Percentiles rank a stretch among this genome's conserved stretches.
Evolutionary conservation across 2,329 filamentous ascomycete species (phyloP).

Genomic region (Fusarium penzigii): DNA sequence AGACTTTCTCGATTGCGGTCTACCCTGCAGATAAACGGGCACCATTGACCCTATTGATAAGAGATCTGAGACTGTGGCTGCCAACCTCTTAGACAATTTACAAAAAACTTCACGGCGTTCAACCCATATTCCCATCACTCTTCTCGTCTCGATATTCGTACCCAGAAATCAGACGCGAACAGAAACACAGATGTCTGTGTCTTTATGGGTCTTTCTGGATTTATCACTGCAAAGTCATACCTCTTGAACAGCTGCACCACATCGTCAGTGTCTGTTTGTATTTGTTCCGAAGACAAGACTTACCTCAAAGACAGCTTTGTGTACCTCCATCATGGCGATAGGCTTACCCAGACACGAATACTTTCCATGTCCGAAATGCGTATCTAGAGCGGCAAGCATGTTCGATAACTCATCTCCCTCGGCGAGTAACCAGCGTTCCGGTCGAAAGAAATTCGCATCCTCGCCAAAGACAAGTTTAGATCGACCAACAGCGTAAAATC

Average conservation of each 20-base stretch:
- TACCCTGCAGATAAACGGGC: too few relatives aligned
- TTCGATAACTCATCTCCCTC: constrained; percentile 30
- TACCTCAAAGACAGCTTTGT: constrained; percentile 51
- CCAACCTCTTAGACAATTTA: too few relatives aligned
- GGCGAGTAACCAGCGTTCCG: constrained; percentile 54
- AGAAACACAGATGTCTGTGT: constrained; percentile 36
- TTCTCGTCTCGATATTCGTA: constrained; percentile 29
- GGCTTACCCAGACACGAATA: constrained; percentile 48
- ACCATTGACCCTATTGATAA: too few relatives aligned
- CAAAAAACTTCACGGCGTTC: too few relatives aligned
- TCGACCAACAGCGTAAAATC: constrained; percentile 55
- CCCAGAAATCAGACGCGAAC: constrained; percentile 39
- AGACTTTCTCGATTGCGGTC: too few relatives aligned
- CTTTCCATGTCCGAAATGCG: constrained; percentile 48
- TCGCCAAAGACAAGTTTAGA: constrained; percentile 49
- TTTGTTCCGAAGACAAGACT: constrained; percentile 1
- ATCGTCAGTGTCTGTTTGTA: not conserved
- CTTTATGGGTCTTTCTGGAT: constrained; percentile 36
- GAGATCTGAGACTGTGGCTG: too few relatives aligned
- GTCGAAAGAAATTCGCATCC: constrained; percentile 53
- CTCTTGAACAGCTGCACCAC: constrained; percentile 30
- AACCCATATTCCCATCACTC: not conserved
- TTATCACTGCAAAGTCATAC: constrained; percentile 36
- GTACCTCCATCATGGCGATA: constrained; percentile 50
- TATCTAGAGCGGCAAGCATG: constrained; percentile 42